A percentile compares a stretch with the other conserved stretches of the same genome.
phyloP scores from a whole-genome alignment of 225 moss, liverwort and hornwort species.

The Bryum argenteum region DNA sequence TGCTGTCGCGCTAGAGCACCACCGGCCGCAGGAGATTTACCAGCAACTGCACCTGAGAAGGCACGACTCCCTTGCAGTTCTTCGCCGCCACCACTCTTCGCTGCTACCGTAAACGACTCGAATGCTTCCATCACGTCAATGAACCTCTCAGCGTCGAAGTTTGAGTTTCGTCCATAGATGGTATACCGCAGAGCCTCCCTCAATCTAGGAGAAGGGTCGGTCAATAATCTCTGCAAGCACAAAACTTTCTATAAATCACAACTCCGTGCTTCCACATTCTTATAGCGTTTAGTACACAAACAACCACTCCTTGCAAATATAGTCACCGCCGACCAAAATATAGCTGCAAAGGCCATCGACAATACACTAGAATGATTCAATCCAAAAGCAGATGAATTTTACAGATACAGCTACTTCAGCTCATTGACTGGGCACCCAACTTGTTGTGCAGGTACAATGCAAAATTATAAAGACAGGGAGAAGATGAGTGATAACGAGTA shows the following conservation, averaged over 20 bases:
- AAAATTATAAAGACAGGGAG: neutral
- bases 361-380: neutral
- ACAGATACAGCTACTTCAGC: neutral
- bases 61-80: constrained; percentile 78
- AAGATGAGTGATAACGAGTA: neutral
- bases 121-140: constrained; percentile 99
- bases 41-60: constrained; percentile 67
- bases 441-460: neutral
- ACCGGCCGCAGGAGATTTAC: constrained; percentile 33
- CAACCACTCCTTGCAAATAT: neutral
- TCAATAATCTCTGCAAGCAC: constrained; percentile 80
- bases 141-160: constrained; percentile 94
- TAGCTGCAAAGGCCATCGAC: neutral
- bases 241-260: constrained; percentile 5
- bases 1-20: constrained; percentile 36
- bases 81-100: constrained; percentile 83
- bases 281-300: neutral
- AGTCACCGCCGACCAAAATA: constrained; percentile 1
- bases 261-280: neutral
- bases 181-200: constrained; percentile 85
- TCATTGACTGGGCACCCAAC: neutral
- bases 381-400: neutral
- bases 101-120: constrained; percentile 86
- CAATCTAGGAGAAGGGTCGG: constrained; percentile 83
- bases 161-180: constrained; percentile 87